Conservation (phyloP, 768 basidiomycete genomes). For the Sistotremastrum niveocremeum region DNA sequence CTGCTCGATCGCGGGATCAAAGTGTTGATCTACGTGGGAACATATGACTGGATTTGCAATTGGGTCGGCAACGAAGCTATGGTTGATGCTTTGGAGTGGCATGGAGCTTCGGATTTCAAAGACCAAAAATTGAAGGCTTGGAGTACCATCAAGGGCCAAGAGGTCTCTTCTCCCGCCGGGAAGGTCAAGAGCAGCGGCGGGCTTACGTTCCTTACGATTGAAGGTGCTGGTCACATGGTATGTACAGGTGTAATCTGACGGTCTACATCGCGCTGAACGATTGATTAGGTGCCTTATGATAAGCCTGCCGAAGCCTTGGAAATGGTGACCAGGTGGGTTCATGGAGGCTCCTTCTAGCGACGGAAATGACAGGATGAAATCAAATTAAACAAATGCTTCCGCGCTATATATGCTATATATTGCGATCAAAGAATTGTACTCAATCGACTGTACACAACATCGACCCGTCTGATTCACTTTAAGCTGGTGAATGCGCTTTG, state of each 20-base stretch:
- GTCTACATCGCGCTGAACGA: neutral
- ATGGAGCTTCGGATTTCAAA: constrained; percentile 18
- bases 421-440: too few species aligned
- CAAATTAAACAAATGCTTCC: too few species aligned
- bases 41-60: constrained; percentile 12
- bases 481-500: too few species aligned
- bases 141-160: constrained; percentile 29
- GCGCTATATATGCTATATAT: too few species aligned
- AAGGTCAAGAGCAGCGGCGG: neutral
- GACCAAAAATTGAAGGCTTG: constrained; percentile 18
- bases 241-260: neutral
- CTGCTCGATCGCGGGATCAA: constrained; percentile 23
- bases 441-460: too few species aligned
- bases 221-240: constrained; percentile 8
- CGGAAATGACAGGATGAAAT: too few species aligned
- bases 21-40: constrained; percentile 20
- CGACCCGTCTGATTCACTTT: too few species aligned
- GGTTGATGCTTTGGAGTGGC: constrained; percentile 24
- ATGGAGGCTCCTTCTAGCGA: constrained; percentile 4
- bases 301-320: constrained; percentile 18
- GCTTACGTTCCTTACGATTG: constrained; percentile 5
- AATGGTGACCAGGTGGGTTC: constrained; percentile 22
- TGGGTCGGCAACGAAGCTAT: constrained; percentile 25
- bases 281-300: constrained; percentile 9
- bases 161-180: constrained; percentile 25